Percentiles rank a stretch among this genome's conserved stretches.
Conservation (phyloP, 257 asterid species). For the Lycium ferocissimum region DNA sequence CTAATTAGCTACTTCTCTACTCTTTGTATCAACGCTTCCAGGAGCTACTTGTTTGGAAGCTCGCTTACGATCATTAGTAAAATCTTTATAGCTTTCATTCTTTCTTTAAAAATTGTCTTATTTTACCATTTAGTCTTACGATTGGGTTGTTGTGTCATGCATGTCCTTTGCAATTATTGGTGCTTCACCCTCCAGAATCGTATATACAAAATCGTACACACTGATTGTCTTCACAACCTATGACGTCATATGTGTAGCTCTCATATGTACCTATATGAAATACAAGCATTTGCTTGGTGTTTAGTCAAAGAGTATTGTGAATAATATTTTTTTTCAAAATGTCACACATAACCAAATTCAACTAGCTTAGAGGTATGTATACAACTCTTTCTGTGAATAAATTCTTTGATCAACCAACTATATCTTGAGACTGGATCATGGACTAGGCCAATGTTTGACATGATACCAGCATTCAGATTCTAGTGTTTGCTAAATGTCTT, state of each 20-base stretch:
- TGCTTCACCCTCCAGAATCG: neutral
- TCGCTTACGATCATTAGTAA: neutral
- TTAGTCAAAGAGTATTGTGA: neutral
- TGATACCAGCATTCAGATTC: neutral
- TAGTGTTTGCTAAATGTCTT: neutral
- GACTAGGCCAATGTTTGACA: neutral
- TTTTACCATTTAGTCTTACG: neutral
- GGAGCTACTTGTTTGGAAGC: neutral
- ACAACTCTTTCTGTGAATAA: neutral
- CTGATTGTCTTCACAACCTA: constrained; percentile 42
- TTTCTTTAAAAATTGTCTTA: neutral
- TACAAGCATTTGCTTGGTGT: neutral
- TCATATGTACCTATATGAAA: too few relatives aligned
- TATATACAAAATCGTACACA: neutral
- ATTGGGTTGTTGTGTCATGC: neutral
- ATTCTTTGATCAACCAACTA: neutral
- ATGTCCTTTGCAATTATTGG: neutral
- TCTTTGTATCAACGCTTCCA: neutral
- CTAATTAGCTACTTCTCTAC: neutral
- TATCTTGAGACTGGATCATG: neutral
- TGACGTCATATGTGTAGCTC: constrained; percentile 37
- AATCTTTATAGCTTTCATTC: neutral
- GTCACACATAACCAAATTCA: neutral
- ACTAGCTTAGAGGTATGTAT: neutral
- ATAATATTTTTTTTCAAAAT: neutral